phyloP scores from a whole-genome alignment of 2,329 filamentous ascomycete species.

The Curvularia sp. region DNA sequence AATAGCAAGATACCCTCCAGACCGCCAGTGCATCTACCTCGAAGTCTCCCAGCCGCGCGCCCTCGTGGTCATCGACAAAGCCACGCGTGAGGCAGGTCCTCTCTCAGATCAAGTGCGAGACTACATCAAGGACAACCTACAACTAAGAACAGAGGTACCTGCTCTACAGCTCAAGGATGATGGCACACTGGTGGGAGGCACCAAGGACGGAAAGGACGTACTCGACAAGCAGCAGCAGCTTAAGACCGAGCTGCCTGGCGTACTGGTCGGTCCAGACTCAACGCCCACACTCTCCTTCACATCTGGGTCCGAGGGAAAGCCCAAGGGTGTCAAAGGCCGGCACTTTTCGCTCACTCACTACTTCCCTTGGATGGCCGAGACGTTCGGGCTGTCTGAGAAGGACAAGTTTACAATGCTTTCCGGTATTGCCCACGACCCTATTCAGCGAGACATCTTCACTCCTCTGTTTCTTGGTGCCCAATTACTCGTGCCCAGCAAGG shows the following conservation, averaged over 20 bases:
- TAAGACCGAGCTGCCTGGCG: constrained; percentile 68
- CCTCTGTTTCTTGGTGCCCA: constrained; percentile 86
- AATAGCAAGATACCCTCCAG: constrained; percentile 72
- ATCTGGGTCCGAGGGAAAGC: constrained; percentile 75
- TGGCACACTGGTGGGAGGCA: constrained; percentile 75
- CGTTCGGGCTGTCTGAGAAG: constrained; percentile 74
- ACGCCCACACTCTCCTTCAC: constrained; percentile 72
- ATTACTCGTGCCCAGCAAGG: constrained; percentile 77
- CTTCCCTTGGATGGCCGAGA: constrained; percentile 91
- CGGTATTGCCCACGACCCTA: constrained; percentile 78
- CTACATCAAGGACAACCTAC: constrained; percentile 76
- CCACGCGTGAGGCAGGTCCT: constrained; percentile 71
- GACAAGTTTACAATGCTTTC: constrained; percentile 82
- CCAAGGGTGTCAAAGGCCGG: constrained; percentile 86
- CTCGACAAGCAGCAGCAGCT: constrained; percentile 63
- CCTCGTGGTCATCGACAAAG: constrained; percentile 75
- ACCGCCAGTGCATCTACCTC: constrained; percentile 81
- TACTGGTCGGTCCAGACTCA: constrained; percentile 86
- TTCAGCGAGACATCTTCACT: constrained; percentile 81
- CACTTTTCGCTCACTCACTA: constrained; percentile 88
- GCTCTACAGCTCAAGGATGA: constrained; percentile 74
- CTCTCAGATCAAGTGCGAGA: constrained; percentile 65
- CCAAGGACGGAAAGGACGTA: constrained; percentile 70
- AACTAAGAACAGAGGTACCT: constrained; percentile 77
- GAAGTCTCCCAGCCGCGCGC: constrained; percentile 78